Conservation (phyloP, 345 rosid species). For the Camelina hispida region DNA sequence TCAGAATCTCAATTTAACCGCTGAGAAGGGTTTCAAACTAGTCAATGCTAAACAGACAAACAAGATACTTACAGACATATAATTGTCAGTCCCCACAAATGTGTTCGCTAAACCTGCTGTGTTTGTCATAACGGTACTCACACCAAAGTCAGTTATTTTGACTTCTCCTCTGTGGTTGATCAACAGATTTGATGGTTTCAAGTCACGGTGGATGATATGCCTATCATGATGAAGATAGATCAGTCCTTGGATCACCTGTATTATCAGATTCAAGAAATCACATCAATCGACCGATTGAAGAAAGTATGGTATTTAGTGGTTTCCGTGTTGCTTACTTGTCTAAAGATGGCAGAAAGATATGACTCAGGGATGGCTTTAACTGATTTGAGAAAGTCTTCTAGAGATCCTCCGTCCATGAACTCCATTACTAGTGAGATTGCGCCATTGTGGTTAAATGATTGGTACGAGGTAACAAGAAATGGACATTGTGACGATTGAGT, state of each 20-base stretch:
- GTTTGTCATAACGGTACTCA: slow-evolving; percentile 77
- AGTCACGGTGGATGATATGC: slow-evolving; percentile 86
- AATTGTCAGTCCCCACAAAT: slow-evolving; percentile 78
- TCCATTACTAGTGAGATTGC: slow-evolving; percentile 82
- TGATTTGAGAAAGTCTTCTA: slow-evolving; percentile 75
- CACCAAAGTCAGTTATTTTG: slow-evolving; percentile 93
- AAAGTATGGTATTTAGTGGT: neutral
- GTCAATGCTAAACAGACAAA: neutral
- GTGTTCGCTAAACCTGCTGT: slow-evolving; percentile 82
- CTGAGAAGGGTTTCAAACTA: neutral
- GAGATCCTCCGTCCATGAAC: slow-evolving; percentile 94
- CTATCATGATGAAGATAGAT: slow-evolving; percentile 79
- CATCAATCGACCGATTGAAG: neutral
- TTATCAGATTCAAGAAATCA: slow-evolving; percentile 4
- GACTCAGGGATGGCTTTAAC: slow-evolving; percentile 75
- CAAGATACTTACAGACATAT: slow-evolving; percentile 79
- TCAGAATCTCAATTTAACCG: neutral
- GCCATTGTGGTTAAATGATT: slow-evolving; percentile 81
- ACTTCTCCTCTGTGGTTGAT: slow-evolving; percentile 90
- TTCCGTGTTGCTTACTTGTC: slow-evolving; percentile 59
- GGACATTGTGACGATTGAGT: slow-evolving; percentile 83
- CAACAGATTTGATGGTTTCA: slow-evolving; percentile 87
- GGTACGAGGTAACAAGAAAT: slow-evolving; percentile 78
- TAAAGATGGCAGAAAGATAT: slow-evolving; percentile 76
- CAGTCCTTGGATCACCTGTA: slow-evolving; percentile 78